Conservation (phyloP, 2,329 filamentous ascomycete genomes). For the Ceratocystis albifundus region DNA sequence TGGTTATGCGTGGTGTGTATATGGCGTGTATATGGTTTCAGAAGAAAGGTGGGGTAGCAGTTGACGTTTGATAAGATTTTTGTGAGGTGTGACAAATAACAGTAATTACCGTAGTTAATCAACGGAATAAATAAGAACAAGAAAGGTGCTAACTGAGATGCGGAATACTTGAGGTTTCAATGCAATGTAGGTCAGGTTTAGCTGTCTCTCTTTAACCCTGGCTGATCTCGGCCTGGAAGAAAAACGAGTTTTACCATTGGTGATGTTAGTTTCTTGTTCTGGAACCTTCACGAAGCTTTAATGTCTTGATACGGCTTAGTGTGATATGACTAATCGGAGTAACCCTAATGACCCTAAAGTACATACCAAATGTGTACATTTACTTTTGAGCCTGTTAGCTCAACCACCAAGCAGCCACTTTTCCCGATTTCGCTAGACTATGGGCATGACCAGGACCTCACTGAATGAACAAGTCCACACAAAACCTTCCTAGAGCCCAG, state of each 20-base stretch:
- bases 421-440: slow-evolving; percentile 17
- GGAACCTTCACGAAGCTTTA: slow-evolving; percentile 23
- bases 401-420: neutral
- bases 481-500: neutral
- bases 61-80: slow-evolving; percentile 10
- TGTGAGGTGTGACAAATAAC: neutral
- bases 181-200: neutral
- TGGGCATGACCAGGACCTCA: neutral
- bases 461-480: neutral
- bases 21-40: neutral
- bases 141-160: neutral
- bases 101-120: neutral
- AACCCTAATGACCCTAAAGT: neutral
- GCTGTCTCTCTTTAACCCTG: neutral
- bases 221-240: neutral
- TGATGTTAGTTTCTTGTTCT: slow-evolving; percentile 20
- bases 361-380: fast-evolving
- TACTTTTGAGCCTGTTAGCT: neutral
- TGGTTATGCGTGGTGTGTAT: neutral
- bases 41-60: slow-evolving; percentile 17
- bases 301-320: slow-evolving; percentile 1
- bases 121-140: neutral
- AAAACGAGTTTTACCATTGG: neutral
- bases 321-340: neutral
- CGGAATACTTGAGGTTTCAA: neutral